phyloP scores from a whole-genome alignment of 371 early-diverging fungal genomes.

The Mucor ambiguus region DNA sequence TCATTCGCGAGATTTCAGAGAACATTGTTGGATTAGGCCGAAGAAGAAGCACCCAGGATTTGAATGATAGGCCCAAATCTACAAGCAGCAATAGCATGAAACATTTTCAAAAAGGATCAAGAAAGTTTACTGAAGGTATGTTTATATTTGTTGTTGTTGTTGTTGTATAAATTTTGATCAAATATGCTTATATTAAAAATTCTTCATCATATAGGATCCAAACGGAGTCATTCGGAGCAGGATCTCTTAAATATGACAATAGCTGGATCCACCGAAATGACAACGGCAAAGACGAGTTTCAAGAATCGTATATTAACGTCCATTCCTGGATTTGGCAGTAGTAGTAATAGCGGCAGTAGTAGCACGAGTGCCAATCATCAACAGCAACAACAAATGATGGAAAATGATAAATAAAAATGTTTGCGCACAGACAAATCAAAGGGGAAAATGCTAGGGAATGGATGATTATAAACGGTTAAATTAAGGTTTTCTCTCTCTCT shows the following conservation, averaged over 20 bases:
- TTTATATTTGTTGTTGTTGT: slow-evolving; percentile 15
- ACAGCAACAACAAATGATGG: background rate
- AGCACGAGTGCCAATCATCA: slow-evolving; percentile 15
- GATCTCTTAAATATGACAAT: slow-evolving; percentile 34
- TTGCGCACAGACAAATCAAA: slow-evolving; percentile 9
- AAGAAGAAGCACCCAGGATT: slow-evolving; percentile 34
- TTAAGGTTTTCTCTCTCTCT: background rate
- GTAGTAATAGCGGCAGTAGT: background rate
- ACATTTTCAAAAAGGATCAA: slow-evolving; percentile 10
- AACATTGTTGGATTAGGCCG: slow-evolving; percentile 29
- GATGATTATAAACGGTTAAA: slow-evolving; percentile 1
- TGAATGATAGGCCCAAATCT: slow-evolving; percentile 5
- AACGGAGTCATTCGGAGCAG: slow-evolving; percentile 43
- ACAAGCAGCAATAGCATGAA: slow-evolving; percentile 4
- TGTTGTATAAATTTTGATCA: slow-evolving; percentile 7
- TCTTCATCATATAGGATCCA: slow-evolving; percentile 17
- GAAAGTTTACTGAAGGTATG: slow-evolving; percentile 15
- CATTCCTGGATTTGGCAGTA: slow-evolving; percentile 22
- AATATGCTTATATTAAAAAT: slow-evolving; percentile 22
- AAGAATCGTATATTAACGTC: slow-evolving; percentile 34
- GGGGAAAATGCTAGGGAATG: slow-evolving; percentile 2
- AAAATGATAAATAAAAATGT: slow-evolving; percentile 7
- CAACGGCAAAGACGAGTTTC: slow-evolving; percentile 4
- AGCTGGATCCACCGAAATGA: background rate
- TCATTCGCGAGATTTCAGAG: slow-evolving; percentile 37